Evolutionary conservation across 441 rosid genomes (phyloP).

Genomic region (Gossypium aridum): DNA sequence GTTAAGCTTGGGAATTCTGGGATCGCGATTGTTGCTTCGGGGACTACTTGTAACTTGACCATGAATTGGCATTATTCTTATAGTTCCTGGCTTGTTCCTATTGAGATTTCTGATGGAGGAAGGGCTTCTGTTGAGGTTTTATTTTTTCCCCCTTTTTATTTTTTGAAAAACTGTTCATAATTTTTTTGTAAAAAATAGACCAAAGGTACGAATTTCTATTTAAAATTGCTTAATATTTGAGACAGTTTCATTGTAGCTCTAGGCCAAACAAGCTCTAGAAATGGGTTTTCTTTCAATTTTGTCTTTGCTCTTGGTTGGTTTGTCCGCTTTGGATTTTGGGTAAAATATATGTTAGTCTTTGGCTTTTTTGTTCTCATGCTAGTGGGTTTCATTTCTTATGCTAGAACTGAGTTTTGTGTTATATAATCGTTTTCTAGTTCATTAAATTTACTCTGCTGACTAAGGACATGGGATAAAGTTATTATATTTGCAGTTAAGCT

Average conservation of each 20-base stretch:
- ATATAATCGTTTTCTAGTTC: not conserved
- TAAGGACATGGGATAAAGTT: not conserved
- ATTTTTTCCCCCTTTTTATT: not conserved
- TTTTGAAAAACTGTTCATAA: not conserved
- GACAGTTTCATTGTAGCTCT: not conserved
- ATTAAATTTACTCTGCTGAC: not conserved
- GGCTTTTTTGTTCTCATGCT: not conserved
- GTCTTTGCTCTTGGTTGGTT: not conserved
- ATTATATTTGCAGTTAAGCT: not conserved
- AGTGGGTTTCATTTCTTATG: not conserved
- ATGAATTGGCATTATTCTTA: constrained; percentile 79
- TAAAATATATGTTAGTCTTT: not conserved
- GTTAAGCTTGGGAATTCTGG: constrained; percentile 77
- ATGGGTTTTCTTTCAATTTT: not conserved
- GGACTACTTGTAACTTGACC: constrained; percentile 70
- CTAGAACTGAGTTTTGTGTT: not conserved
- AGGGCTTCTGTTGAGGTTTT: constrained; percentile 77
- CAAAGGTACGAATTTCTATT: not conserved
- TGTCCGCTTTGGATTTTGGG: not conserved
- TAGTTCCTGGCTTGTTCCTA: constrained; percentile 59
- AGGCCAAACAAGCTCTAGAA: not conserved
- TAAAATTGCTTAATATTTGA: not conserved
- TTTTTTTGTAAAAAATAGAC: not conserved
- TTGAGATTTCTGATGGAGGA: constrained; percentile 65
- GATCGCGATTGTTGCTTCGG: constrained; percentile 62